Base-by-base conservation (phyloP, 73 alveolate species). In the Symbiodinium natans region DNA sequence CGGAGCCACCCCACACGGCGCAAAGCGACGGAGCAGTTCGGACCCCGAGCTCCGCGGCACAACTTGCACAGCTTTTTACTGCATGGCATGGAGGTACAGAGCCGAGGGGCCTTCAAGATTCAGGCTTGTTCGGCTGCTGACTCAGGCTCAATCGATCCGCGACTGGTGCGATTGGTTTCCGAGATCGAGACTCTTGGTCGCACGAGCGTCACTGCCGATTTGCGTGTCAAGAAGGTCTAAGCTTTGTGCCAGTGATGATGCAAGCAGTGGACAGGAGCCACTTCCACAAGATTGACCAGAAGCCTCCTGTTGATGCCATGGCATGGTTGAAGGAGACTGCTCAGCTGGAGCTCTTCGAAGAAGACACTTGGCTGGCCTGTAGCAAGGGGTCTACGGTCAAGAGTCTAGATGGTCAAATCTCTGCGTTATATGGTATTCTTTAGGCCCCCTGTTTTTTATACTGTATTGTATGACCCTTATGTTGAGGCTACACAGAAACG, bases 321-420 rank as follows among this genome's bases (percentile, higher is more conserved):
- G 86, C 86, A 41, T 88, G 95, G 95, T 68, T 88, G 74, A 38
- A 80, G 86, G 86, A 88, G 71, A 88, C 95, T 56, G 95, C 95
- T 34, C 95, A 88, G 73, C 38, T 88, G 71, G 95, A 88, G 42
- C 95, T 88, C 73, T 88, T 88, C 43, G 74, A 88, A 88, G 95
- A 88, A 83, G 95, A 52, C 68, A 11, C 68, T 52, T 52, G 1
- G 68, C 68, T 27, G 68, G 21, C 68, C n/a, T n/a, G n/a, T n/a
- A n/a, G n/a, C n/a, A n/a, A n/a, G n/a, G n/a, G n/a, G n/a, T n/a
- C n/a, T n/a, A n/a, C n/a, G n/a, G n/a, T n/a, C n/a, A n/a, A n/a
- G n/a, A n/a, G n/a, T n/a, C n/a, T n/a, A n/a, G n/a, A n/a, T n/a
- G n/a, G n/a, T n/a, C n/a, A n/a, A n/a, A n/a, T n/a, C n/a, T n/a